Conservation (phyloP, 352 stramenopile genomes). For the Ophiocytium majus region DNA sequence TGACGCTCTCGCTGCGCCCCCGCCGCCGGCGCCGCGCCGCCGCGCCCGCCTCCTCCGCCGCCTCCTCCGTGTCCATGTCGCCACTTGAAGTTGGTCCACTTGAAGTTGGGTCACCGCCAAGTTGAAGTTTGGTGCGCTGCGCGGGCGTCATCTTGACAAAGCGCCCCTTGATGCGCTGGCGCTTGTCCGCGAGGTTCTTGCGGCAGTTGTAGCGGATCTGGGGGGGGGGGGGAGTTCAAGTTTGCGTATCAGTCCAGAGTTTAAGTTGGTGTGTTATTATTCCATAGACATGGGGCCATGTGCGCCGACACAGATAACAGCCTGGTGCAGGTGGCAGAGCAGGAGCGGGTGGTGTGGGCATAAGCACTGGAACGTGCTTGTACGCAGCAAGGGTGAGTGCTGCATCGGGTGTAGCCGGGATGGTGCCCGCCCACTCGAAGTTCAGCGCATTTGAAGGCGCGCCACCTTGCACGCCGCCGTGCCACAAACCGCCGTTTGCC, state of each 20-base stretch:
- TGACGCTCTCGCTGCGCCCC: slow-evolving; percentile 10
- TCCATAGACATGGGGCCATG: too few species aligned
- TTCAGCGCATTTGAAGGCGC: background rate
- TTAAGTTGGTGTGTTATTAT: too few species aligned
- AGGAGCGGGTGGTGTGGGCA: too few species aligned
- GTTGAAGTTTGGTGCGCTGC: slow-evolving; percentile 40
- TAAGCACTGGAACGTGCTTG: too few species aligned
- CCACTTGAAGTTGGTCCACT: background rate
- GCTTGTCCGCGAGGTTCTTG: slow-evolving; percentile 92
- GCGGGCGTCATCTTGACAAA: slow-evolving; percentile 80
- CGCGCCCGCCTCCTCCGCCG: slow-evolving; percentile 17
- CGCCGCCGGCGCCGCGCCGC: background rate
- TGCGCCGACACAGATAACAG: too few species aligned
- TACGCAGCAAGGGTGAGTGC: too few species aligned
- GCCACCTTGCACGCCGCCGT: background rate
- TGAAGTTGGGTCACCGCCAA: slow-evolving; percentile 11
- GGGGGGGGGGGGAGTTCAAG: background rate
- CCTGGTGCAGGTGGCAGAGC: too few species aligned
- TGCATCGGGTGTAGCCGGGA: background rate
- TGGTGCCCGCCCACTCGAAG: background rate
- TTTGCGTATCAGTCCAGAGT: background rate
- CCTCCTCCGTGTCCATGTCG: background rate
- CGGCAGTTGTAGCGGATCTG: slow-evolving; percentile 81
- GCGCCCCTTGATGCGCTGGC: slow-evolving; percentile 84
- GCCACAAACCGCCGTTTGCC: background rate